Base-by-base conservation (phyloP, 2,329 filamentous ascomycete genomes). In the Stagonosporopsis tanaceti region DNA sequence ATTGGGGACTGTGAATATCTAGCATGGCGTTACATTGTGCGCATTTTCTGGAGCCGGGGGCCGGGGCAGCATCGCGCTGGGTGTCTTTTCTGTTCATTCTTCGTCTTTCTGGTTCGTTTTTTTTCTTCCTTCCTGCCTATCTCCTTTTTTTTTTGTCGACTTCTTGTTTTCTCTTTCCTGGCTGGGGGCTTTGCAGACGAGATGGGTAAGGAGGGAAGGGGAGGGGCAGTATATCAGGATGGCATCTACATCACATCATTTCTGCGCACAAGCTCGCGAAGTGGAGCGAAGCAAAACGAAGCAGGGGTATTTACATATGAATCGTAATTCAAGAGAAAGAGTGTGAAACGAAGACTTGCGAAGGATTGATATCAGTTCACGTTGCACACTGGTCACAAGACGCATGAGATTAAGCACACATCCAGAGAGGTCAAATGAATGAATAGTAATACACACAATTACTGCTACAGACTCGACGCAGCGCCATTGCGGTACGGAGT, bases 11-110 rank as follows among this genome's bases (percentile, higher is more conserved):
- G 53, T 47, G 35, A 40, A 52, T 44, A 54, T 52, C 54, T 52
- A 57, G 54, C 47, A 52, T 47, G 54, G 54, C 54, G 54, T 57
- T 57, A 20, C 25, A 20, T 41, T 42, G 17, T 51, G 47, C 47
- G 47, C 54, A 57, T 57, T 57, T 57, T 47, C 35, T 35, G 47
- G 53, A 20, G 40, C 40, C 17, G 38, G 35, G 35, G 35, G 7
- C 52, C 34, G 30, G 30, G 11, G 30, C 30, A 27, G 46, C 52
- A 55, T 55, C 24, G 52, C 45, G 27, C 28, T 42, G 52, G 38
- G 24, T 38, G 38, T 22, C 17, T 30, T 44, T 39, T 30, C 30
- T 24, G 2, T 14, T 24, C 38, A 9, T 4, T 32, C 12, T 32
- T 32, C 12, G 30, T 32, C 11, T 32, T 32, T 12, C 12, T 32